A percentile compares a stretch with the other conserved stretches of the same genome.
phyloP scores from a whole-genome alignment of 2,329 filamentous ascomycete species.

The Stagonosporopsis cucurbitacearum region DNA sequence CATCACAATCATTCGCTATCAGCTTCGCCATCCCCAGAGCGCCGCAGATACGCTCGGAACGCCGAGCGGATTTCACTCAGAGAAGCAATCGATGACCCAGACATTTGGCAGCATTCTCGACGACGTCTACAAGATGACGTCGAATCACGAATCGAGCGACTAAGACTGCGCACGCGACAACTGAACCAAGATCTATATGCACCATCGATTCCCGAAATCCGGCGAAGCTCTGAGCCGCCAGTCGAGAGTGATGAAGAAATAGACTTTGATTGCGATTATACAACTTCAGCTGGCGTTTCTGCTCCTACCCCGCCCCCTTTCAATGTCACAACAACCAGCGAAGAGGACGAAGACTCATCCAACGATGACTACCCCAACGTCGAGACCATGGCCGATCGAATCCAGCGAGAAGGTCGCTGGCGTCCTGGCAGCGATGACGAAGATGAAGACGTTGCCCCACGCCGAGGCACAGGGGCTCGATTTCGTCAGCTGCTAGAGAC shows the following conservation, averaged over 20 bases:
- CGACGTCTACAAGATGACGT: conserved; percentile 34
- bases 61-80: conserved; percentile 43
- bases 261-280: conserved; percentile 41
- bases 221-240: conserved; percentile 6
- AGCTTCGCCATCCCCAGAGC: conserved; percentile 37
- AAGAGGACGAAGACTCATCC: conserved; percentile 41
- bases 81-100: conserved; percentile 45
- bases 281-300: conserved; percentile 37
- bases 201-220: conserved; percentile 8
- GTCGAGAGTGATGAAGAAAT: conserved; percentile 29
- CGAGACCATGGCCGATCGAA: conserved; percentile 49
- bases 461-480: conserved; percentile 32
- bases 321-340: conserved; percentile 49
- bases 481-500: conserved; percentile 32
- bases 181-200: conserved; percentile 12
- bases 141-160: conserved; percentile 37
- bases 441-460: conserved; percentile 42
- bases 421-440: conserved; percentile 48
- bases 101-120: conserved; percentile 41
- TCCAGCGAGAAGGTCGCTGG: conserved; percentile 48
- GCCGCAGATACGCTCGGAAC: conserved; percentile 23
- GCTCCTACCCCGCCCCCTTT: conserved; percentile 50
- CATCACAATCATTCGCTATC: conserved; percentile 48
- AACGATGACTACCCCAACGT: conserved; percentile 49
- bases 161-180: conserved; percentile 29